Percentiles rank a stretch among this genome's conserved stretches.
Evolutionary conservation across 768 basidiomycete genomes (phyloP).

Genomic region (Filobasidium wieringae): DNA sequence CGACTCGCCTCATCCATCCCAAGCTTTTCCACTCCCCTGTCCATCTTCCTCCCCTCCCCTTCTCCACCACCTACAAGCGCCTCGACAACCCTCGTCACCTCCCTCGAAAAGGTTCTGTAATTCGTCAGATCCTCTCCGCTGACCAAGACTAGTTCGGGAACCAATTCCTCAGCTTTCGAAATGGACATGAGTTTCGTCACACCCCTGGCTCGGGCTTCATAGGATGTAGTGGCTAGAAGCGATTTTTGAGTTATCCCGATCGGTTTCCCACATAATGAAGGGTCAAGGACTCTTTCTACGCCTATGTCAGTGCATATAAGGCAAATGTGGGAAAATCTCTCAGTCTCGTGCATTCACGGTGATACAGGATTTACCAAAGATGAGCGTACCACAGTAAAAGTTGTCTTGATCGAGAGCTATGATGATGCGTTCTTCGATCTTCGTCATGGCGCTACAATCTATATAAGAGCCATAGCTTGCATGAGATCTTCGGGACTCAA

Average conservation of each 20-base stretch:
- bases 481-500: too few relatives aligned
- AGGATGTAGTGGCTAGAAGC: slow-evolving; percentile 17
- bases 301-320: background rate
- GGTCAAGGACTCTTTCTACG: slow-evolving; percentile 16
- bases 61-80: background rate
- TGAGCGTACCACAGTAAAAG: slow-evolving; percentile 11
- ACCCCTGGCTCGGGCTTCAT: slow-evolving; percentile 18
- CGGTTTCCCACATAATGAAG: slow-evolving; percentile 6
- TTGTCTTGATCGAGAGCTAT: slow-evolving; percentile 22
- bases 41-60: background rate
- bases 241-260: slow-evolving; percentile 22
- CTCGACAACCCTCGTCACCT: slow-evolving; percentile 12
- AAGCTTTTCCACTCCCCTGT: slow-evolving; percentile 16
- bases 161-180: slow-evolving; percentile 1
- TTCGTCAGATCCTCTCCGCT: slow-evolving; percentile 17
- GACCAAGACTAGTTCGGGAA: slow-evolving; percentile 14
- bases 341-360: background rate
- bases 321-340: background rate
- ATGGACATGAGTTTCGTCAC: slow-evolving; percentile 17
- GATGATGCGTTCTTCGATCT: slow-evolving; percentile 15
- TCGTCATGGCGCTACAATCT: too few relatives aligned
- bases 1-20: slow-evolving; percentile 21
- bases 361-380: background rate
- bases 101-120: slow-evolving; percentile 10
- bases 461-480: too few relatives aligned